A percentile compares a stretch with the other conserved stretches of the same genome.
phyloP scores from a whole-genome alignment of 2,329 filamentous ascomycete genomes.

The Thielaviopsis euricoi region DNA sequence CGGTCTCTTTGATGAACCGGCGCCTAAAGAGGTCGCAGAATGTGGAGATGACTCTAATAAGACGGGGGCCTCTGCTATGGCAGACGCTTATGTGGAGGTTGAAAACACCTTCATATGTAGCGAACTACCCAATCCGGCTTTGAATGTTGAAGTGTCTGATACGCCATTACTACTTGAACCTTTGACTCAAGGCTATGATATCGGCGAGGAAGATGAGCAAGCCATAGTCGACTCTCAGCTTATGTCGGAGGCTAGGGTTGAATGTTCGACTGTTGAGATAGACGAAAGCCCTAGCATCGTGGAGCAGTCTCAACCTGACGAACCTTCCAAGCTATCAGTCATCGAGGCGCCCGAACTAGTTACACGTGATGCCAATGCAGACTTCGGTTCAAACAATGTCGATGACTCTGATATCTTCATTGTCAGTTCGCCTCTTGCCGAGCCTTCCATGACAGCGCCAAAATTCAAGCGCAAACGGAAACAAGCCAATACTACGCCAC shows the following conservation, averaged over 20 bases:
- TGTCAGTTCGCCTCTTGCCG: constrained; percentile 9
- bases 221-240: not conserved
- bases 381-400: not conserved
- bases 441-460: constrained; percentile 3
- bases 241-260: not conserved
- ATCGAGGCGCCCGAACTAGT: not conserved
- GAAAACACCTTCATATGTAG: not conserved
- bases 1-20: not conserved
- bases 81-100: not conserved
- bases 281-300: not conserved
- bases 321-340: not conserved
- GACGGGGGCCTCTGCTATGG: not conserved
- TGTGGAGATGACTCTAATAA: not conserved
- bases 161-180: no score
- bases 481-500: not conserved
- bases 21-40: not conserved
- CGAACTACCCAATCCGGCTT: not conserved
- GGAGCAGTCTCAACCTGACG: not conserved
- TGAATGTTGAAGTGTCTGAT: no score
- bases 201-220: not conserved
- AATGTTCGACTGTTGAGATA: not conserved
- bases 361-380: not conserved
- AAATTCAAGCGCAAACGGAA: not conserved
- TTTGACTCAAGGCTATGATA: not conserved
- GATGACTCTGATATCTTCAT: not conserved